Evolutionary conservation across 1,284 basidiomycete species (phyloP).

Genomic region (Fomitopsis schrenkii): DNA sequence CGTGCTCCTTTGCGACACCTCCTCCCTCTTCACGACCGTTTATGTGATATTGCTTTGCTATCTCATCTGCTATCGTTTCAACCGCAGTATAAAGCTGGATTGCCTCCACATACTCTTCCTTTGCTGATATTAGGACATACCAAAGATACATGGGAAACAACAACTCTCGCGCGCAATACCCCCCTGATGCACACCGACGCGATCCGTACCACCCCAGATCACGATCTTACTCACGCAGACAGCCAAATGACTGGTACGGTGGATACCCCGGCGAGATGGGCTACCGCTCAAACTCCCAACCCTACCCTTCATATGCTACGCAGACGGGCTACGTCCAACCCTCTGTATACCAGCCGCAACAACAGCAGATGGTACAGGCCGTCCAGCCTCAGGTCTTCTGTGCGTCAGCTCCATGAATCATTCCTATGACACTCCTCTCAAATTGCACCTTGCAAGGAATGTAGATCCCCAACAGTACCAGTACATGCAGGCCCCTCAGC

Average conservation of each 20-base stretch:
- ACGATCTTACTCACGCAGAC: neutral
- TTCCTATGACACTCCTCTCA: neutral
- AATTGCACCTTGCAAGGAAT: neutral
- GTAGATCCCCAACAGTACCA: constrained; percentile 8
- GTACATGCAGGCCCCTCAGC: constrained; percentile 5
- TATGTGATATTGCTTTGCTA: neutral
- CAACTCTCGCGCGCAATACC: neutral
- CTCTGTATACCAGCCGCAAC: neutral
- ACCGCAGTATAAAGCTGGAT: neutral
- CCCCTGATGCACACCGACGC: neutral
- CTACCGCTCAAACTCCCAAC: neutral
- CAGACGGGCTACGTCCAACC: neutral
- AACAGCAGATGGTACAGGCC: neutral
- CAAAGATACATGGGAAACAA: constrained; percentile 5
- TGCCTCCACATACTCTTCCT: neutral
- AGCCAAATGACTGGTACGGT: neutral
- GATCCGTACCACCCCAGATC: neutral
- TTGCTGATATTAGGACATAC: neutral
- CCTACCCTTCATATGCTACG: neutral
- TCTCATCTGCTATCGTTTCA: neutral
- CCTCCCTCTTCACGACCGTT: neutral
- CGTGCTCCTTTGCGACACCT: neutral
- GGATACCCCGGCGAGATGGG: constrained; percentile 1
- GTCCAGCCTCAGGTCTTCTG: neutral
- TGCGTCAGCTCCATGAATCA: neutral